phyloP scores from a whole-genome alignment of 2,329 filamentous ascomycete genomes.

The Lachnellula arida region DNA sequence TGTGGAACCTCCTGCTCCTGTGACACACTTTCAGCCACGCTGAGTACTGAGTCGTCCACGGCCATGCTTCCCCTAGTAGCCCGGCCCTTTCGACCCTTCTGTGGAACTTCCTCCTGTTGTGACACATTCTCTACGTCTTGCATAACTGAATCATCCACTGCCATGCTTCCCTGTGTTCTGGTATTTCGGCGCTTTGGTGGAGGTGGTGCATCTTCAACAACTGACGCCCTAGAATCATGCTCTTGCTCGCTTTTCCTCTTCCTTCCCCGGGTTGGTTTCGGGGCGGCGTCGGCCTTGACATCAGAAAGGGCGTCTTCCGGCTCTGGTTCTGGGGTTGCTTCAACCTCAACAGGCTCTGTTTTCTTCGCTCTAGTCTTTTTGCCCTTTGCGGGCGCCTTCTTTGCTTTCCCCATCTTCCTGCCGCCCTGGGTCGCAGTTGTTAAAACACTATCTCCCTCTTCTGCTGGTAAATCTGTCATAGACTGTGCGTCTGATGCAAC shows the following conservation, averaged over 20 bases:
- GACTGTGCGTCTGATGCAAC: slow-evolving; percentile 46
- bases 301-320: slow-evolving; percentile 31
- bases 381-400: slow-evolving; percentile 48
- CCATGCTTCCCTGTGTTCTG: slow-evolving; percentile 40
- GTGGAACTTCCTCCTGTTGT: slow-evolving; percentile 46
- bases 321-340: slow-evolving; percentile 32
- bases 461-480: slow-evolving; percentile 36
- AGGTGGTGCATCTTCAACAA: slow-evolving; percentile 14
- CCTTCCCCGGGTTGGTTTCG: slow-evolving; percentile 22
- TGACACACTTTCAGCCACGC: slow-evolving; percentile 39
- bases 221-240: slow-evolving; percentile 2
- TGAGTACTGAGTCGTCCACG: slow-evolving; percentile 27
- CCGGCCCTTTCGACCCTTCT: slow-evolving; percentile 33
- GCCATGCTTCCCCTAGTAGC: slow-evolving; percentile 40
- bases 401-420: slow-evolving; percentile 46
- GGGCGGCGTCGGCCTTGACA: slow-evolving; percentile 23
- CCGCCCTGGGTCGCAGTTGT: slow-evolving; percentile 55
- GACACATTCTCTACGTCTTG: slow-evolving; percentile 40
- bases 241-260: slow-evolving; percentile 28
- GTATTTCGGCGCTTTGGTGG: slow-evolving; percentile 38
- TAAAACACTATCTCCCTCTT: slow-evolving; percentile 54
- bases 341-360: slow-evolving; percentile 47
- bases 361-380: slow-evolving; percentile 48
- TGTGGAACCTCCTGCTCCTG: slow-evolving; percentile 45
- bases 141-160: slow-evolving; percentile 23